phyloP scores from a whole-genome alignment of 768 basidiomycete species.

The Leccinum aurantiacum region DNA sequence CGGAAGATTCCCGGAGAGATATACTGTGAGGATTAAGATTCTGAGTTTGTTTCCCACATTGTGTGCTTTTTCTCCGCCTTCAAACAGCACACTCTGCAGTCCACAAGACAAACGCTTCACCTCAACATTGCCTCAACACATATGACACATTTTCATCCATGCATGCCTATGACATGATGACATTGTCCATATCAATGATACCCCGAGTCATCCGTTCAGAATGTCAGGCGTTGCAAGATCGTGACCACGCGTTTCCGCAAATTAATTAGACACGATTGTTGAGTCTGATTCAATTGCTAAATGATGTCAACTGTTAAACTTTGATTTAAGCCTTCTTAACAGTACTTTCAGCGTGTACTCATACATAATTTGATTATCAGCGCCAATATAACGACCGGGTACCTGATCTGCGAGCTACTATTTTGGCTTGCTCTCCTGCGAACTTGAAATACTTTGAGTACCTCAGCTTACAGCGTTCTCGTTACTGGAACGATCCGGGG shows the following conservation, averaged over 20 bases:
- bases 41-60: neutral
- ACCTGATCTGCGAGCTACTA: neutral
- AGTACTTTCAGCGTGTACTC: neutral
- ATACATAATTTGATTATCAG: neutral
- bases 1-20: neutral
- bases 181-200: neutral
- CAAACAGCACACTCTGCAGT: neutral
- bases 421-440: neutral
- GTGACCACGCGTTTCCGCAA: neutral
- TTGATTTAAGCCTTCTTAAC: neutral
- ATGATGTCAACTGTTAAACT: neutral
- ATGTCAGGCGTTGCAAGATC: neutral
- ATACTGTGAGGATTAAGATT: neutral
- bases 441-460: neutral
- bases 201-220: neutral
- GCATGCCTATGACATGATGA: neutral
- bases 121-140: neutral
- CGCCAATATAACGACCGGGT: neutral
- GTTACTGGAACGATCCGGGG: neutral
- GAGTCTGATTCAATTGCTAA: neutral
- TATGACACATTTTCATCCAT: neutral
- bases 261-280: neutral
- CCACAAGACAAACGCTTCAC: neutral
- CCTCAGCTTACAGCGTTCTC: neutral
- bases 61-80: neutral